Evolutionary conservation across 495 filamentous ascomycete genomes (phyloP).

Genomic region (Trichocladium uniseriatum): DNA sequence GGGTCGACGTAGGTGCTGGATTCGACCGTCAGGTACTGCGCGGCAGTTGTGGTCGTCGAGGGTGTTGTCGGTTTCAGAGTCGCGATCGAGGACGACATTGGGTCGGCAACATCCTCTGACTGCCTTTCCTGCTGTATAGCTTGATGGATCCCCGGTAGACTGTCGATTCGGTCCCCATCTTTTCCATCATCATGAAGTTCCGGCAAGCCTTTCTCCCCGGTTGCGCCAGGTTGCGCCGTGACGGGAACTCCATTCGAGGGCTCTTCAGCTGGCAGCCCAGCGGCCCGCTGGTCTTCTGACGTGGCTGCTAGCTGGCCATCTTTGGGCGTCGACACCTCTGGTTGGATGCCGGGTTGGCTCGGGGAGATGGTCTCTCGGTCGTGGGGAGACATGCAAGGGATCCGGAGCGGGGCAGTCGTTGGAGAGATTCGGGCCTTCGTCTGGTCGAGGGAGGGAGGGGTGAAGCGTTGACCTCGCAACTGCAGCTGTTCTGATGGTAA

Average conservation of each 20-base stretch:
- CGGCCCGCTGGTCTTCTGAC: background rate
- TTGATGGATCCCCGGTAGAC: background rate
- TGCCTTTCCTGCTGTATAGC: slow-evolving; percentile 3
- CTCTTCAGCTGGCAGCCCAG: background rate
- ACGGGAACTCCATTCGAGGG: background rate
- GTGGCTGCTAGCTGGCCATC: slow-evolving; percentile 11
- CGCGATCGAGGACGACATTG: slow-evolving; percentile 45
- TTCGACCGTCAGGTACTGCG: slow-evolving; percentile 35
- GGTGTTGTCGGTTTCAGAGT: slow-evolving; percentile 40
- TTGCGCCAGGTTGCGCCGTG: background rate
- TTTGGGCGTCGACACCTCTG: slow-evolving; percentile 8
- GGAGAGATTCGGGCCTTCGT: background rate
- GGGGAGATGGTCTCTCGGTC: slow-evolving; percentile 13
- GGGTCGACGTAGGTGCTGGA: slow-evolving; percentile 50
- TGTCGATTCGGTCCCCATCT: background rate
- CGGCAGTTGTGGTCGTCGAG: slow-evolving; percentile 23
- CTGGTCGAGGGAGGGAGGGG: background rate
- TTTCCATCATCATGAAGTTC: slow-evolving; percentile 6
- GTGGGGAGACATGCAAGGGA: slow-evolving; percentile 29
- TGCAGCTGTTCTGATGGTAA: too few relatives aligned
- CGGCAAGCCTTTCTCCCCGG: slow-evolving; percentile 12
- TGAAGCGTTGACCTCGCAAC: background rate
- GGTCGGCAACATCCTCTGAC: slow-evolving; percentile 24
- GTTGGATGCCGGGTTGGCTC: slow-evolving; percentile 14
- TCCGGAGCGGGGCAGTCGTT: background rate